A percentile compares a stretch with the other conserved stretches of the same genome.
Conservation (phyloP, 2,329 filamentous ascomycete genomes). For the Aspergillus caelatus region DNA sequence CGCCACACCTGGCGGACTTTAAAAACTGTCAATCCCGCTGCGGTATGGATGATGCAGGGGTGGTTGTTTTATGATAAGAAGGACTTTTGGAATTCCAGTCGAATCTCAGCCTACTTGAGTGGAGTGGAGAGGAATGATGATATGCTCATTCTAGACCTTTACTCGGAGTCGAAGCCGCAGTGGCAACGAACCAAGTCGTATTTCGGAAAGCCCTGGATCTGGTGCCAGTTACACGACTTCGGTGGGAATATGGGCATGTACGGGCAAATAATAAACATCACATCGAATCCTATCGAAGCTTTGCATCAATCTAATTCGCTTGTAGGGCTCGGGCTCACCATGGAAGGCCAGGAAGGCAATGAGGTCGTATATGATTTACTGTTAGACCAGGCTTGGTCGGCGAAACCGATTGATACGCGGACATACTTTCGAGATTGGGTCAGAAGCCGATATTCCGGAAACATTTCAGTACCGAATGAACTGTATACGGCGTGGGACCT, state of each 20-base stretch:
- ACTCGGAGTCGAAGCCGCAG: slow-evolving; percentile 53
- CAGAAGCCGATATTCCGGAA: not conserved
- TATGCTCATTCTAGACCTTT: slow-evolving; percentile 54
- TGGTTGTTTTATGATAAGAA: slow-evolving; percentile 54
- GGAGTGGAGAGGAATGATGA: not conserved
- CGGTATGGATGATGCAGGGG: slow-evolving; percentile 58
- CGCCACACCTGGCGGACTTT: slow-evolving; percentile 25
- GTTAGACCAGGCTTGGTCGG: not conserved
- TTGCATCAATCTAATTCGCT: not conserved
- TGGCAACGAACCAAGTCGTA: slow-evolving; percentile 50
- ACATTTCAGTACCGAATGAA: not conserved
- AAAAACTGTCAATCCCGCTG: slow-evolving; percentile 51
- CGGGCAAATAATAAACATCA: slow-evolving; percentile 55
- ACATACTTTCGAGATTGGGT: not conserved
- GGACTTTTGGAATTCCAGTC: slow-evolving; percentile 51
- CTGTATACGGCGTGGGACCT: not conserved
- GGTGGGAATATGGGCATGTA: slow-evolving; percentile 55
- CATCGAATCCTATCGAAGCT: slow-evolving; percentile 16
- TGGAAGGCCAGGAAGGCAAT: not conserved
- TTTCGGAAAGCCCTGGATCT: slow-evolving; percentile 58
- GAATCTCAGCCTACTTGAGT: not conserved
- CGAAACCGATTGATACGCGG: not conserved
- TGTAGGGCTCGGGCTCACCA: not conserved
- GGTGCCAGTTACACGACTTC: slow-evolving; percentile 57
- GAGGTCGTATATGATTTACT: not conserved